Evolutionary conservation across 2,329 filamentous ascomycete genomes (phyloP), one percentile per base, ranked within the genome.

Genomic region (Diaporthe ilicicola): DNA sequence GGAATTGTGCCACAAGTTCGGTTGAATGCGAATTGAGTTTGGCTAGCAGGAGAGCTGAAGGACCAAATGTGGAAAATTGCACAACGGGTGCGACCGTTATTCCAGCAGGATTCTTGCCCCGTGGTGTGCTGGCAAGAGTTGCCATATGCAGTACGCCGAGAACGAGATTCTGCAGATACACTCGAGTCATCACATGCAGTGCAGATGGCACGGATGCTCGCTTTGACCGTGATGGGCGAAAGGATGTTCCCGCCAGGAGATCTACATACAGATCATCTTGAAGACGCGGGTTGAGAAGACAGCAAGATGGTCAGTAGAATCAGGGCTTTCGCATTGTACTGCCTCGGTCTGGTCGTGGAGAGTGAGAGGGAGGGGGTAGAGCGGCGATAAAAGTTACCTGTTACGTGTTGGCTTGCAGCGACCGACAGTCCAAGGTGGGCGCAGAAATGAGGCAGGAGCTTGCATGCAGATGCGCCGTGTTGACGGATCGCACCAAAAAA

Each of bases 361-460:
- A 22, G 37, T n/a, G n/a, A n/a, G 22, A 27, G n/a, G 42, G 24
- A 46, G 32, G 22, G 55, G 44, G 32, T 4, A 34, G 32, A 9
- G 9, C 32, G 32, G 9, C 9, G 32, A 10, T 39, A 3, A 39
- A 34, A 8, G 29, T 61, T n/a, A 24, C 55, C 24, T 24, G 29
- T 15, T 2, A 46, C 15, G 24, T 19, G 56, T 34, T 22, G 27
- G 24, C 56, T 34, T 62, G 56, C 42, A 62, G 42, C n/a, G 27
- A 48, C 42, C 4, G 39, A 61, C 13, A 48, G 27, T 32, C 42
- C 12, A 32, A 34, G 24, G 19, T 48, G 56, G 56, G 59, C 59
- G 59, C 59, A 64, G 50, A 29, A 64, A 24, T 50, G 59, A 64
- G 59, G 59, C 59, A 64, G 59, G 59, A 64, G 42, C 59, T 50